Evolutionary conservation across 768 basidiomycete species (phyloP).

Genomic region (Tephrocybe sp.): DNA sequence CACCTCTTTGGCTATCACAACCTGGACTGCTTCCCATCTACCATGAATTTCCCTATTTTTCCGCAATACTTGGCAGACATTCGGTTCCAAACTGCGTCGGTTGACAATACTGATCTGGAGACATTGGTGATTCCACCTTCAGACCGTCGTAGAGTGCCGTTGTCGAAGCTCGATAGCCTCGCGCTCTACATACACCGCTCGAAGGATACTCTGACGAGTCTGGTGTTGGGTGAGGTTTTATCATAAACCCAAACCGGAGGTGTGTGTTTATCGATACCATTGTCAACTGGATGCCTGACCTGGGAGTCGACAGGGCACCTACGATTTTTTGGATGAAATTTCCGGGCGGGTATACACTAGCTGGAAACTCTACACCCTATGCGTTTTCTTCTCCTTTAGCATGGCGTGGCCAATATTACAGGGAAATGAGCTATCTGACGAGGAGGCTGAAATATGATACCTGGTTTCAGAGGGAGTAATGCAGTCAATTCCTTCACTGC

Average conservation of each 20-base stretch:
- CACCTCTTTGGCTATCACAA: too few relatives aligned
- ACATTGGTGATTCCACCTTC: constrained; percentile 12
- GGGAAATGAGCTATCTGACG: constrained; percentile 15
- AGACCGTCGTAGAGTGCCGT: constrained; percentile 5
- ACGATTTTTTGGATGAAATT: constrained; percentile 9
- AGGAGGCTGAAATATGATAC: constrained; percentile 12
- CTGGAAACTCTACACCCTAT: constrained; percentile 10
- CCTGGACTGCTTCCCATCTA: too few relatives aligned
- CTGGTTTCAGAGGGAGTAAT: constrained; percentile 7
- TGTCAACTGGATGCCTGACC: too few relatives aligned
- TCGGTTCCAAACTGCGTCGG: constrained; percentile 9
- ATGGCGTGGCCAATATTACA: too few relatives aligned
- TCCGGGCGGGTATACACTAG: constrained; percentile 4
- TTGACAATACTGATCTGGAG: constrained; percentile 11
- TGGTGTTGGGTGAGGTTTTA: constrained; percentile 9
- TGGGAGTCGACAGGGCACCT: constrained; percentile 1
- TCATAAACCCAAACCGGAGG: constrained; percentile 8
- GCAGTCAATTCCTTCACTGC: constrained; percentile 11
- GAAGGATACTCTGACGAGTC: constrained; percentile 13
- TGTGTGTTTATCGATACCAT: not conserved
- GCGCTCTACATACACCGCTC: constrained; percentile 10
- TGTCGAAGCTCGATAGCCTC: constrained; percentile 4
- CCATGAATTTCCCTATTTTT: too few relatives aligned
- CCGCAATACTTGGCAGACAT: constrained; percentile 7
- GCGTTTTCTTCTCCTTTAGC: too few relatives aligned